Evolutionary conservation across 139 green algal species (phyloP).

Genomic region (Chlamydomonas applanata): DNA sequence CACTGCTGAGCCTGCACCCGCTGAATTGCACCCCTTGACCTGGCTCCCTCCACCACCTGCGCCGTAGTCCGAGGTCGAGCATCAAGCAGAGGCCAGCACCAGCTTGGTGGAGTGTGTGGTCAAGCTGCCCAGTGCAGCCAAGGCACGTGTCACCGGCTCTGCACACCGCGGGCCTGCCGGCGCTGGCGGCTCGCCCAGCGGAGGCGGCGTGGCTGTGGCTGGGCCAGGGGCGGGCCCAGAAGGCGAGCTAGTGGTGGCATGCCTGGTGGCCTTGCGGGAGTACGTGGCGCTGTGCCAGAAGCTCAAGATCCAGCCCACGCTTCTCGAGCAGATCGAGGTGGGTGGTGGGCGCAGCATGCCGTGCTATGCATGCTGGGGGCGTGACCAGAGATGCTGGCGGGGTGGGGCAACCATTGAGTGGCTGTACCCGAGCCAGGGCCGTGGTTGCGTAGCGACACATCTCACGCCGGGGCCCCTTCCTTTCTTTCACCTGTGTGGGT

Average conservation of each 20-base stretch:
- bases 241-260: neutral
- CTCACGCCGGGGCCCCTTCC: too few species aligned
- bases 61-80: neutral
- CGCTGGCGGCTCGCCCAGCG: neutral
- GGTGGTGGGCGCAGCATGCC: constrained; percentile 16
- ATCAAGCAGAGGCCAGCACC: neutral
- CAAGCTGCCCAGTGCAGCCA: neutral
- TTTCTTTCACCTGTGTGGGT: too few species aligned
- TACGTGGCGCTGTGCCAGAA: constrained; percentile 27
- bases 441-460: too few species aligned
- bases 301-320: constrained; percentile 21
- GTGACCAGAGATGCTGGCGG: neutral
- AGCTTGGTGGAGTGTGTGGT: neutral
- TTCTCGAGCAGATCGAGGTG: constrained; percentile 32
- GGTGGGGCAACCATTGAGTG: neutral
- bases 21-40: too few species aligned
- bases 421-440: too few species aligned
- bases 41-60: too few species aligned
- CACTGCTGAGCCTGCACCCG: too few species aligned
- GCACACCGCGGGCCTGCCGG: neutral
- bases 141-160: neutral
- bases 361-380: too few species aligned
- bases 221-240: neutral
- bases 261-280: constrained; percentile 12
- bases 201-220: neutral